Conservation (phyloP, 225 moss, liverwort and hornwort species). For the Ulota crispa region DNA sequence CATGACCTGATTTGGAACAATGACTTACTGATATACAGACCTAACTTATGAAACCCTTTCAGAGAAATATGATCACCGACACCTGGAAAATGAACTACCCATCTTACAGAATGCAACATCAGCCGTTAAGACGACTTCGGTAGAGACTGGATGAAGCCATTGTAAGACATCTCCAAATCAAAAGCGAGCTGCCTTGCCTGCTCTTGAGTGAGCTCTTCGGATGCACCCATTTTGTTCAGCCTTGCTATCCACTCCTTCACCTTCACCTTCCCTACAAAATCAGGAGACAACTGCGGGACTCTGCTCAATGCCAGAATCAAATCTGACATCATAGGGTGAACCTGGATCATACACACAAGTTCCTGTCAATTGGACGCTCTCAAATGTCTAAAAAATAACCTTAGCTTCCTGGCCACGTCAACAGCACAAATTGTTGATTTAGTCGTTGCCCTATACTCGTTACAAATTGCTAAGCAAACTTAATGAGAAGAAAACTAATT, state of each 20-base stretch:
- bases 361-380: slow-evolving; percentile 19
- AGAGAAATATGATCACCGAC: slow-evolving; percentile 16
- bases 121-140: slow-evolving; percentile 69
- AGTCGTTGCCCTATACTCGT: not conserved
- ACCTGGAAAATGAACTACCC: slow-evolving; percentile 2
- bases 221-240: slow-evolving; percentile 88
- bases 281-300: slow-evolving; percentile 82
- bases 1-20: slow-evolving; percentile 25
- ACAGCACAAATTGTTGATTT: not conserved
- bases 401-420: not conserved
- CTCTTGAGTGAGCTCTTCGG: slow-evolving; percentile 92
- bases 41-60: slow-evolving; percentile 16
- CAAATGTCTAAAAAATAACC: not conserved
- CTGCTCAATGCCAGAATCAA: slow-evolving; percentile 81
- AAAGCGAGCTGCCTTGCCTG: slow-evolving; percentile 91
- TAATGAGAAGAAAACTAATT: not conserved
- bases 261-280: slow-evolving; percentile 95
- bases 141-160: slow-evolving; percentile 87
- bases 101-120: slow-evolving; percentile 10
- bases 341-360: slow-evolving; percentile 55
- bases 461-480: not conserved
- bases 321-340: slow-evolving; percentile 95
- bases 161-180: slow-evolving; percentile 96
- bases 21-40: slow-evolving; percentile 34
- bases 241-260: slow-evolving; percentile 95